These are phyloP conservation scores for Lactuca saligna DNA, from an alignment of 129 eudicot species.

Conservation along the genomic window DNA sequence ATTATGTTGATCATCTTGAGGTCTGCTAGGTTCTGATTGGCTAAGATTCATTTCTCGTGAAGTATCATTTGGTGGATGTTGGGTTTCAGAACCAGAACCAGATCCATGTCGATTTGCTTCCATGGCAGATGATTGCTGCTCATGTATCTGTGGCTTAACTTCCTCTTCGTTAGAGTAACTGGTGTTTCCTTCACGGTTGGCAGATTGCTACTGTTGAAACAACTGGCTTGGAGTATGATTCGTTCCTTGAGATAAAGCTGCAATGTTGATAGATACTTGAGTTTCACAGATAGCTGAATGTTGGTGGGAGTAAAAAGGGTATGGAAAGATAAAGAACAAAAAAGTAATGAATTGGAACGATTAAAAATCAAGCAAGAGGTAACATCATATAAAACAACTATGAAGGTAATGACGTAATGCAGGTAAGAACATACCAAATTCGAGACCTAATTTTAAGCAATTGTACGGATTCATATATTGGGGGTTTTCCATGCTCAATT, in stretches of 20 bases:
- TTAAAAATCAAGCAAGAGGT: background rate
- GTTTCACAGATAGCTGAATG: no score
- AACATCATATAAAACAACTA: background rate
- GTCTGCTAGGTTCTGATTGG: slow-evolving; percentile 30
- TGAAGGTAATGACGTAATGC: background rate
- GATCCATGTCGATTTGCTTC: slow-evolving; percentile 45
- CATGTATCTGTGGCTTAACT: slow-evolving; percentile 33
- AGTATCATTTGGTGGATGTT: slow-evolving; percentile 42
- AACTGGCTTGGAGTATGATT: slow-evolving; percentile 55
- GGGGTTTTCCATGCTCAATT: background rate
- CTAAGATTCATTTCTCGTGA: slow-evolving; percentile 36
- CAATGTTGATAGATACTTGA: no score
- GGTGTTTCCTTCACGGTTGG: slow-evolving; percentile 50
- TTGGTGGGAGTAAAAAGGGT: no score
- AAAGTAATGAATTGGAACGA: no score
- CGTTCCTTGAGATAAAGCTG: slow-evolving; percentile 62
- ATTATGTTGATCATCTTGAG: slow-evolving; percentile 43
- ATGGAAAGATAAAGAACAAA: no score
- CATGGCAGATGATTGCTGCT: slow-evolving; percentile 41
- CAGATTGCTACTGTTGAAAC: slow-evolving; percentile 67
- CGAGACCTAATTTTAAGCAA: background rate
- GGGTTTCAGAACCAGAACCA: slow-evolving; percentile 49
- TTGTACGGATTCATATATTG: background rate
- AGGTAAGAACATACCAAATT: background rate
- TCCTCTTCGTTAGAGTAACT: slow-evolving; percentile 46